A percentile compares a stretch with the other conserved stretches of the same genome.
Evolutionary conservation across 176 grass and related monocot species (phyloP).

Genomic region (Aegilops tauschii): DNA sequence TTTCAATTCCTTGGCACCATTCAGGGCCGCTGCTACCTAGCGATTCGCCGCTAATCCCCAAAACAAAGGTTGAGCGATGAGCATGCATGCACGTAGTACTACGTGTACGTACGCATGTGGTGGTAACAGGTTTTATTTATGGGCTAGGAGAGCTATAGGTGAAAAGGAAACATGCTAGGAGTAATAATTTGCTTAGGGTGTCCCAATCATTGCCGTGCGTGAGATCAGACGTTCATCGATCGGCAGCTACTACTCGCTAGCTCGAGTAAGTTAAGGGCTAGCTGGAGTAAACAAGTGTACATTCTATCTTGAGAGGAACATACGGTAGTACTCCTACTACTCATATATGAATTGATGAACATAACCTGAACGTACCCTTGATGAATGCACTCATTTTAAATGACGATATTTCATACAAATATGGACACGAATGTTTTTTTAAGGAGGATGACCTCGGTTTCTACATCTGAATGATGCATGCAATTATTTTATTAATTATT

Average conservation of each 20-base stretch:
- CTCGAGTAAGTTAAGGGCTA: neutral
- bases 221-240: slow-evolving; percentile 19
- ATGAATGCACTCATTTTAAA: neutral
- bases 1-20: slow-evolving; percentile 34
- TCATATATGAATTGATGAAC: neutral
- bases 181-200: slow-evolving; percentile 52
- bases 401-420: neutral
- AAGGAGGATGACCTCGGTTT: no score
- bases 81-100: neutral
- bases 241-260: neutral
- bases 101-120: neutral
- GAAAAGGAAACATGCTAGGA: slow-evolving; percentile 9
- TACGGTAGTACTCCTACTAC: neutral
- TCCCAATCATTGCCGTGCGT: slow-evolving; percentile 38
- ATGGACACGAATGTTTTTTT: neutral
- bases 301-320: neutral
- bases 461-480: no score
- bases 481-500: no score
- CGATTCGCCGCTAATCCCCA: slow-evolving; percentile 22
- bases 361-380: neutral
- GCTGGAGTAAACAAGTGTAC: neutral
- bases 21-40: neutral
- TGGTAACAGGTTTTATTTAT: slow-evolving; percentile 9
- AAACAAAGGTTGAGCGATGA: neutral
- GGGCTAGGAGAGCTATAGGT: neutral